phyloP scores from a whole-genome alignment of 495 filamentous ascomycete species.

The Polyplosphaeria fusca region DNA sequence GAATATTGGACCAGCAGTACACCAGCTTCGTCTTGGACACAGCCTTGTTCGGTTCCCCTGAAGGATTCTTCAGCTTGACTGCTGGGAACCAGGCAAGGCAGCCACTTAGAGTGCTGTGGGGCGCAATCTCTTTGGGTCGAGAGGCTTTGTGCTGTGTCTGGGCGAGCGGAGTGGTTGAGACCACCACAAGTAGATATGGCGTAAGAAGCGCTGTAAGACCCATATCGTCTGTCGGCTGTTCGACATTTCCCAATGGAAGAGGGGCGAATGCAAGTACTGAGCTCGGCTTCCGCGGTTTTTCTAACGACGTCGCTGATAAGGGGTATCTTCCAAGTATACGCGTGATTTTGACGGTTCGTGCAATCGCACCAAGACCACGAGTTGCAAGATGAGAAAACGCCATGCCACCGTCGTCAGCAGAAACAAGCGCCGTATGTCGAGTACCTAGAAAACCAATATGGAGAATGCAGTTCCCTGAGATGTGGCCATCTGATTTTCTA shows the following conservation, averaged over 20 bases:
- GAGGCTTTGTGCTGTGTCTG: constrained; percentile 93
- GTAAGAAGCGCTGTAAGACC: constrained; percentile 95
- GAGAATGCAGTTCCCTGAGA: constrained; percentile 69
- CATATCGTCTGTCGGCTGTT: constrained; percentile 80
- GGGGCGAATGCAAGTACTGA: constrained; percentile 90
- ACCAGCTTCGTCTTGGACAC: constrained; percentile 80
- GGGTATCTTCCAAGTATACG: constrained; percentile 92
- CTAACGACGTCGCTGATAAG: constrained; percentile 48
- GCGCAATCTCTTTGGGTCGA: constrained; percentile 81
- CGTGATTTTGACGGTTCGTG: constrained; percentile 80
- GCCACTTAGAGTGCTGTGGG: constrained; percentile 86
- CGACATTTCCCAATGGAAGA: constrained; percentile 86
- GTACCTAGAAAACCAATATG: constrained; percentile 96
- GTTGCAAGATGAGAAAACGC: constrained; percentile 96
- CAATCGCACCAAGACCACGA: constrained; percentile 80
- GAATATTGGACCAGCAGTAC: constrained; percentile 96
- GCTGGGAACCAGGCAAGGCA: constrained; percentile 97
- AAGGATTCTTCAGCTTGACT: constrained; percentile 79
- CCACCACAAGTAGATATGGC: constrained; percentile 90
- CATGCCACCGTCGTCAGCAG: constrained; percentile 95
- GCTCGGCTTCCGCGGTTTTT: constrained; percentile 79
- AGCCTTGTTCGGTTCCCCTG: constrained; percentile 48
- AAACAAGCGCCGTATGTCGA: constrained; percentile 91
- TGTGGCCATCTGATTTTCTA: constrained; percentile 73
- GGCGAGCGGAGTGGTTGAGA: constrained; percentile 92